Evolutionary conservation across 2,329 filamentous ascomycete genomes (phyloP).

Genomic region (Venturia aucupariae): DNA sequence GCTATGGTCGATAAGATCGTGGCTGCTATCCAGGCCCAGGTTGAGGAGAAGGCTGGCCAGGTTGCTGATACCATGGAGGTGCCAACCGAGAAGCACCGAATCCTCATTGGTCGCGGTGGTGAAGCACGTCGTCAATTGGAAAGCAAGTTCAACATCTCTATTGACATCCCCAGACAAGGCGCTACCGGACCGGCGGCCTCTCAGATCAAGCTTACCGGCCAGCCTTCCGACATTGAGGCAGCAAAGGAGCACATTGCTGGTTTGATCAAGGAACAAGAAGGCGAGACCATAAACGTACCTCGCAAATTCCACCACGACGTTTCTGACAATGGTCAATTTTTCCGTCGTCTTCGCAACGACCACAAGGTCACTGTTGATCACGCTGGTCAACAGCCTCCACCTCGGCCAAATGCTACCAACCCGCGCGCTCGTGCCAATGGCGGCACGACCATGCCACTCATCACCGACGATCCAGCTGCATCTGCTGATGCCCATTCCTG

Average conservation of each 20-base stretch:
- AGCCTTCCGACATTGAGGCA: slow-evolving; percentile 67
- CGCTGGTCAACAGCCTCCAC: slow-evolving; percentile 65
- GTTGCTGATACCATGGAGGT: slow-evolving; percentile 71
- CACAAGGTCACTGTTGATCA: slow-evolving; percentile 88
- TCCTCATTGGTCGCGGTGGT: slow-evolving; percentile 85
- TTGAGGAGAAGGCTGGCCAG: slow-evolving; percentile 75
- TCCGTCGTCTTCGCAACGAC: slow-evolving; percentile 80
- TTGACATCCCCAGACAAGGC: slow-evolving; percentile 80
- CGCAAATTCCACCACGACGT: slow-evolving; percentile 74
- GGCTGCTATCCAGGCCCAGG: slow-evolving; percentile 69
- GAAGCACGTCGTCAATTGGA: slow-evolving; percentile 80
- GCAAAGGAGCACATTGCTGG: slow-evolving; percentile 77
- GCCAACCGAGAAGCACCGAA: slow-evolving; percentile 78
- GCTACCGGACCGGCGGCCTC: slow-evolving; percentile 63
- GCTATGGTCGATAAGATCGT: slow-evolving; percentile 84
- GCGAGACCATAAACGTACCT: slow-evolving; percentile 79
- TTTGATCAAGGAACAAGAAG: slow-evolving; percentile 76
- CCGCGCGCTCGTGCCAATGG: slow-evolving; percentile 44
- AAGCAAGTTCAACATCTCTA: slow-evolving; percentile 71
- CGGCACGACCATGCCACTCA: slow-evolving; percentile 64
- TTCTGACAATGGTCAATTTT: slow-evolving; percentile 84
- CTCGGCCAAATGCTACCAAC: slow-evolving; percentile 49
- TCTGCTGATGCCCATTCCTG: slow-evolving; percentile 66
- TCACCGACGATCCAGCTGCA: slow-evolving; percentile 69
- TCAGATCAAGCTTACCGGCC: slow-evolving; percentile 76